Evolutionary conservation across 2,329 filamentous ascomycete genomes (phyloP), one percentile per base, ranked within the genome.

Genomic region (Grosmannia penicillata): DNA sequence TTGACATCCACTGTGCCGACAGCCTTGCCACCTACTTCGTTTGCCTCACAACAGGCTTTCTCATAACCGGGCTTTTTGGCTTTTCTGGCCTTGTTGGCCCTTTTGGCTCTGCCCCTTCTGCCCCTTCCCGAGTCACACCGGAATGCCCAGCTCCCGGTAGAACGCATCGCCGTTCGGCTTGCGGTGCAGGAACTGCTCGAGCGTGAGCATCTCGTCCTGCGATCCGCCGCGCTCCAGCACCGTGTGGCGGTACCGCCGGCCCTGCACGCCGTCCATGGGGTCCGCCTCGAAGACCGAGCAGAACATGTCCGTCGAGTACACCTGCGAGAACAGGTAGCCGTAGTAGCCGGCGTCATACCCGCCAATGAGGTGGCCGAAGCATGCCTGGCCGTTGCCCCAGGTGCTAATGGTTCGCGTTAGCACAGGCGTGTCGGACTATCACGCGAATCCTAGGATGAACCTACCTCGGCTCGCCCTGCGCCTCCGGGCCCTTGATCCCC

Each of bases 271-370:
- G 54, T 86, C 72, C 82, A 89, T 86, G 0, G 83, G 83, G 54
- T 87, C 67, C 48, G 72, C 65, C 62, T 79, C 78, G 62, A 91
- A 91, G 33, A 82, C 77, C 0, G 71, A 71, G 59, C 83, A 76
- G 65, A 89, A 93, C 82, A 93, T 89, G 57, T 93, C 83, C 21
- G 79, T 72, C 18, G 77, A 82, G 60, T 87, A 91, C 15, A 91
- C 84, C 55, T 84, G 72, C 1, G 78, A 84, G 45, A 72, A 79
- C 25, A 80, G 60, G 53, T 80, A 81, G 49, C 75, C 75, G 56
- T 91, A 91, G 61, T 89, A 89, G 31, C 82, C 82, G 23, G 83
- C 82, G 56, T 89, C 83, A 51, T 91, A 91, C 2, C 83, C 83
- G 38, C 82, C 82, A 43, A 89, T 82, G 45, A 89, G 65, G 57